Percentiles rank a stretch among this genome's conserved stretches.
Evolutionary conservation across 129 eudicot species (phyloP).

Genomic region (Solidago caesia): DNA sequence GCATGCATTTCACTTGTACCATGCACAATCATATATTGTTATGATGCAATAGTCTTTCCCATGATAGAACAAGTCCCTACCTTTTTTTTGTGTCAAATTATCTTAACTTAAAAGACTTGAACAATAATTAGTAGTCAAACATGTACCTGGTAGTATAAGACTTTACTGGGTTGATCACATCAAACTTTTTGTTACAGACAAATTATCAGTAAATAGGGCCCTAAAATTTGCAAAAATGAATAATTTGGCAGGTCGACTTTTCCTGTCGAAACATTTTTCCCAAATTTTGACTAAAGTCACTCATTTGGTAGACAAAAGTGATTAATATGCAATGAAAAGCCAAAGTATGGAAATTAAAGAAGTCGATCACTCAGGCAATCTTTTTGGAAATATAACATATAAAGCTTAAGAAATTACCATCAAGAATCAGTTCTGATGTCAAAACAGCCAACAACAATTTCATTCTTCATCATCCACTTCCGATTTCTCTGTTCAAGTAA

Average conservation of each 20-base stretch:
- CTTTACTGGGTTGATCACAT: background rate
- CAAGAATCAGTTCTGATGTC: background rate
- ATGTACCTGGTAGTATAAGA: background rate
- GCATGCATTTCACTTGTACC: conserved; percentile 7
- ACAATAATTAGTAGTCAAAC: background rate
- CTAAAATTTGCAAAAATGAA: background rate
- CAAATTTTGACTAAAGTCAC: background rate
- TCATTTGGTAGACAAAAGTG: conserved; percentile 1
- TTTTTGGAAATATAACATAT: background rate
- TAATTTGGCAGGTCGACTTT: background rate
- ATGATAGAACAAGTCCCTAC: background rate
- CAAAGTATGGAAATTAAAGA: conserved; percentile 4
- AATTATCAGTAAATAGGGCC: background rate
- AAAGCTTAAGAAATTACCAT: background rate
- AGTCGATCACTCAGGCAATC: conserved; percentile 5
- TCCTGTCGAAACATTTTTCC: background rate
- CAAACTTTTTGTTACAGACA: background rate
- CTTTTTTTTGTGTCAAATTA: background rate
- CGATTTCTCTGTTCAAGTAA: conserved; percentile 87
- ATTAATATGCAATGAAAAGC: background rate
- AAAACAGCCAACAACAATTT: background rate
- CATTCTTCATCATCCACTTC: conserved; percentile 50
- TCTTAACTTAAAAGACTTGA: background rate
- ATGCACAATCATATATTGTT: background rate
- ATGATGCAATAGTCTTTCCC: background rate